Base-by-base conservation (phyloP, 2,329 filamentous ascomycete species). In the Cryphonectria japonica region DNA sequence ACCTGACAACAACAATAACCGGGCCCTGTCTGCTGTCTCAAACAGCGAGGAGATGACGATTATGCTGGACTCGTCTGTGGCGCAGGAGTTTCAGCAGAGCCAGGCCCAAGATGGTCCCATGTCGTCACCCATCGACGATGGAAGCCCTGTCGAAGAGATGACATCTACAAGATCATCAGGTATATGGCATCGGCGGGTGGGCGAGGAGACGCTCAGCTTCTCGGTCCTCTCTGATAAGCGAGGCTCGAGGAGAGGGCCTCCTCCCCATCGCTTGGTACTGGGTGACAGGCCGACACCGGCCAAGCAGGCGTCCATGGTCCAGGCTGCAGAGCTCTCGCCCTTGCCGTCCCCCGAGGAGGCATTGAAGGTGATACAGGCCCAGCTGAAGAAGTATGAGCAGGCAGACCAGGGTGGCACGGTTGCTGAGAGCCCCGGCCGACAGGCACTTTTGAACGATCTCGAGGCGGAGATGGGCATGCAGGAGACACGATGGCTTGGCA, bases 401-500 rank as follows among this genome's bases (percentile, higher is more conserved):
- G 76, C 82, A 5, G 79, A 78, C 43, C 75, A 76, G 46, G 80
- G 80, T 19, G 46, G 46, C 43, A 16, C 43, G 22, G 78, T 78
- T 0, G 77, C 76, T 9, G 81, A 80, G 68, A 83, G 79, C 73
- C 79, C 83, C 39, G 79, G 71, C 11, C 81, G 84, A 39, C 79
- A 86, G 70, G 83, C 82, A 46, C 81, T 90, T 3, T 80, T 92
- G 1, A 85, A 87, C 43, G 85, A 88, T 71, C 80, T 92, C 1
- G 89, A 92, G 76, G 82, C 81, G 72, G 89, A 92, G 77, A 88
- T 91, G 84, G 87, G 85, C 0, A 78, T 84, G 73, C 86, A 91
- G 76, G 87, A 89, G 76, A 83, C 83, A 68, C 85, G 86, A 74
- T 91, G 89, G 89, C 84, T 86, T 69, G 80, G 85, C 66, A 84